Conservation (phyloP, 2,329 filamentous ascomycete genomes). For the Penicillium sp. region DNA sequence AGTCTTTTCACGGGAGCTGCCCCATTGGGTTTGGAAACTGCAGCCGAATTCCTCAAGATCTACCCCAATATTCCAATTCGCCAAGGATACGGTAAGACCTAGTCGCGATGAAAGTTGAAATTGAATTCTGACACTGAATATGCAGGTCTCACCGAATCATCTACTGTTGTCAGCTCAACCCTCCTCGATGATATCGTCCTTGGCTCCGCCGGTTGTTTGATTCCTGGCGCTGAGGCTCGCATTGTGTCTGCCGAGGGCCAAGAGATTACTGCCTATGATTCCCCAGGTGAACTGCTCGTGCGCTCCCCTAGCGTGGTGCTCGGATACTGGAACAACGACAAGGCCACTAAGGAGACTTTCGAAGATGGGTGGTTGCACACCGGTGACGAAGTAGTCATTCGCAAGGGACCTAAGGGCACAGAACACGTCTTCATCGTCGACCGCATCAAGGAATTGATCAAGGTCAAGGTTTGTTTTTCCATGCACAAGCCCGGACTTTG, state of each 20-base stretch:
- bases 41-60: slow-evolving; percentile 62
- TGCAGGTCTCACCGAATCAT: slow-evolving; percentile 73
- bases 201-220: slow-evolving; percentile 71
- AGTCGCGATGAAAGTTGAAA: not conserved
- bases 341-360: slow-evolving; percentile 81
- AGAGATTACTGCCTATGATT: slow-evolving; percentile 71
- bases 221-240: slow-evolving; percentile 67
- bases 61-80: slow-evolving; percentile 68
- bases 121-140: slow-evolving; percentile 7
- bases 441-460: slow-evolving; percentile 77
- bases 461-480: slow-evolving; percentile 65
- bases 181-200: slow-evolving; percentile 64
- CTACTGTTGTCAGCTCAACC: slow-evolving; percentile 68
- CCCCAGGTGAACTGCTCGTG: slow-evolving; percentile 78
- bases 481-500: not conserved
- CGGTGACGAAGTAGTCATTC: slow-evolving; percentile 79
- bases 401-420: slow-evolving; percentile 64
- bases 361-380: slow-evolving; percentile 80
- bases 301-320: slow-evolving; percentile 76
- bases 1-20: slow-evolving; percentile 75
- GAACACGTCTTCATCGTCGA: slow-evolving; percentile 88
- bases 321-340: slow-evolving; percentile 85
- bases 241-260: slow-evolving; percentile 69
- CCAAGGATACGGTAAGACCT: slow-evolving; percentile 68
- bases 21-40: slow-evolving; percentile 73